phyloP scores from a whole-genome alignment of 805 yeast genomes.

The Komagataella populi region DNA sequence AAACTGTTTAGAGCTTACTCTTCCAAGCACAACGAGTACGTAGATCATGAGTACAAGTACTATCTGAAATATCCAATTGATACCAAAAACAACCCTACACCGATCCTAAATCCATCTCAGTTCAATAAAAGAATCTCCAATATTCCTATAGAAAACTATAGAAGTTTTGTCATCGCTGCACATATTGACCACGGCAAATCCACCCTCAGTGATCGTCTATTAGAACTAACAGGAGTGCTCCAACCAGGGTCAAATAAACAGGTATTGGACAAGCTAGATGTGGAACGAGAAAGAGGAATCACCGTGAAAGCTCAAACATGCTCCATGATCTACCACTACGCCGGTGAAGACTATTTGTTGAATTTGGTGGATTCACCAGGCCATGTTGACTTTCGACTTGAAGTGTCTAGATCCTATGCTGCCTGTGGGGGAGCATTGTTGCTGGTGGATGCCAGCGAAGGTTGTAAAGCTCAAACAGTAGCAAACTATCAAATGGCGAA shows the following conservation, averaged over 20 bases:
- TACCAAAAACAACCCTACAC: slow-evolving; percentile 14
- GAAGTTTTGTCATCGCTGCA: slow-evolving; percentile 92
- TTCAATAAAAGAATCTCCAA: slow-evolving; percentile 39
- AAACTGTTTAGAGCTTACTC: neutral
- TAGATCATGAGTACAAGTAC: neutral
- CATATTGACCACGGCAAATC: slow-evolving; percentile 85
- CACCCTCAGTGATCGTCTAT: slow-evolving; percentile 75
- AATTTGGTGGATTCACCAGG: slow-evolving; percentile 97
- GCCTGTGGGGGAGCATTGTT: slow-evolving; percentile 91
- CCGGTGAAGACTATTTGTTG: slow-evolving; percentile 62
- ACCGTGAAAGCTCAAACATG: slow-evolving; percentile 97
- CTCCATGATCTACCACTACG: slow-evolving; percentile 69
- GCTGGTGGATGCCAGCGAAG: slow-evolving; percentile 89
- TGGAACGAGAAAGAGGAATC: slow-evolving; percentile 91
- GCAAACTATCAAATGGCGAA: slow-evolving; percentile 90
- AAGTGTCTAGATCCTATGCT: slow-evolving; percentile 87
- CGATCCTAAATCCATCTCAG: slow-evolving; percentile 6
- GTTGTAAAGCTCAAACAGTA: slow-evolving; percentile 97
- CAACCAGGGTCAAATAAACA: slow-evolving; percentile 65
- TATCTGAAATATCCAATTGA: slow-evolving; percentile 15
- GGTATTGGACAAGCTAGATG: slow-evolving; percentile 83
- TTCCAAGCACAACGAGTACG: neutral
- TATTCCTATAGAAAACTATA: slow-evolving; percentile 70
- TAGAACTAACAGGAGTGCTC: slow-evolving; percentile 84
- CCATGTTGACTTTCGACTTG: slow-evolving; percentile 91